Percentiles rank a stretch among this genome's conserved stretches.
Conservation (phyloP, 2,329 filamentous ascomycete genomes). For the Colletotrichum ledebouriae region DNA sequence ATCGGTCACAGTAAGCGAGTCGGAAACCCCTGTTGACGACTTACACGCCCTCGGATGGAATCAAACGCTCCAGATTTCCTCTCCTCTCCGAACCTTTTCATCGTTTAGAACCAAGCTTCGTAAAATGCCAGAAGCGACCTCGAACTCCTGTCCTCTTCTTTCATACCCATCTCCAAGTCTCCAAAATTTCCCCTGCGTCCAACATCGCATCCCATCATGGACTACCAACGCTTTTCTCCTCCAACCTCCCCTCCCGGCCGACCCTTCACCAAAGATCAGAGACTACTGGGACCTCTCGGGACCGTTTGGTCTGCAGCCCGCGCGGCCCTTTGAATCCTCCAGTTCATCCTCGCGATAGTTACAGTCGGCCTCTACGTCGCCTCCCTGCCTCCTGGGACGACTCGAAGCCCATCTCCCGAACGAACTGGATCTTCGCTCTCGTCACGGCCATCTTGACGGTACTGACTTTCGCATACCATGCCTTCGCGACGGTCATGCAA, state of each 20-base stretch:
- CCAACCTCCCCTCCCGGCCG: not conserved
- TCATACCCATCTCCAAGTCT: not conserved
- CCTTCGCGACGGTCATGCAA: conserved; percentile 31
- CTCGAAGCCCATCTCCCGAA: not conserved
- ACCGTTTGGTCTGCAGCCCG: conserved; percentile 31
- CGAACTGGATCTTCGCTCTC: conserved; percentile 37
- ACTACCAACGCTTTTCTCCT: not conserved
- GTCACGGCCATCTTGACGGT: conserved; percentile 27
- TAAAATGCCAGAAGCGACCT: not conserved
- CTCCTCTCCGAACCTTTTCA: not conserved
- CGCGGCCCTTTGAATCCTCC: conserved; percentile 30
- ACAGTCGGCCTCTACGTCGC: conserved; percentile 33
- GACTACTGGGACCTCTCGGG: conserved; percentile 38
- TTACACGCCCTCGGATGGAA: conserved; percentile 14
- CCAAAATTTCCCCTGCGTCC: not conserved
- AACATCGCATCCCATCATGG: not conserved
- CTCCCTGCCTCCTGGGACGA: conserved; percentile 27
- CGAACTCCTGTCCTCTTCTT: not conserved
- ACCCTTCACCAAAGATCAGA: conserved; percentile 15
- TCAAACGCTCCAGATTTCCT: not conserved
- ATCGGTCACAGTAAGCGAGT: conserved; percentile 19
- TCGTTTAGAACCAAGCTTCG: not conserved
- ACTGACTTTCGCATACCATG: conserved; percentile 28
- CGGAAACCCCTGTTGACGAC: conserved; percentile 21
- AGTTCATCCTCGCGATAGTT: conserved; percentile 38